Conservation (phyloP, 306 rosid species). For the Dalbergia cochinchinensis region DNA sequence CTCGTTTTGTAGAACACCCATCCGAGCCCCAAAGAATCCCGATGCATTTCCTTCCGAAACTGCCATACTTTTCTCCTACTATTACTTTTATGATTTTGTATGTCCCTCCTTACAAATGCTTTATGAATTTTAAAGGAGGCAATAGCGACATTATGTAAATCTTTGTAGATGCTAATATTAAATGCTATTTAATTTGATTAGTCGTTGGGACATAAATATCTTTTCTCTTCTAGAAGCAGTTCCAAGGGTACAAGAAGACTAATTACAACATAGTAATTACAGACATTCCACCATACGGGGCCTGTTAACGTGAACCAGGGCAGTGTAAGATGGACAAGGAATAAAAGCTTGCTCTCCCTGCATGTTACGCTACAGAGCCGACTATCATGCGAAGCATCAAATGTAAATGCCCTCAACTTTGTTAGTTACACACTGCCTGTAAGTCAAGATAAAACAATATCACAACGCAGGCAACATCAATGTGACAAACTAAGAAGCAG, state of each 20-base stretch:
- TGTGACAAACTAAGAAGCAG: slow-evolving; percentile 31
- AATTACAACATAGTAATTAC: slow-evolving; percentile 49
- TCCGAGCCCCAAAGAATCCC: neutral
- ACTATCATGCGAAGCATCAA: slow-evolving; percentile 43
- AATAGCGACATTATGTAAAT: neutral
- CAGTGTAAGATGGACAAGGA: slow-evolving; percentile 41
- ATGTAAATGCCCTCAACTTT: slow-evolving; percentile 41
- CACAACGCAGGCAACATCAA: slow-evolving; percentile 26
- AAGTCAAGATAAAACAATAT: slow-evolving; percentile 45
- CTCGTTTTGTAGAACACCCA: neutral
- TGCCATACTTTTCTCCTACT: neutral
- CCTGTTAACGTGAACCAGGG: slow-evolving; percentile 41
- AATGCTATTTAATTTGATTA: slow-evolving; percentile 33
- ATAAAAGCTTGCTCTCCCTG: slow-evolving; percentile 40
- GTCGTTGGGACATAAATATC: slow-evolving; percentile 27
- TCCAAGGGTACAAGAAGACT: slow-evolving; percentile 38
- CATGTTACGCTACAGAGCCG: slow-evolving; percentile 43
- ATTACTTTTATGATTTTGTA: neutral
- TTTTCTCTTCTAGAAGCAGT: slow-evolving; percentile 27
- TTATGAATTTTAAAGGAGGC: slow-evolving; percentile 3
- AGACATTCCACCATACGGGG: slow-evolving; percentile 41
- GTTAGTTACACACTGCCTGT: slow-evolving; percentile 75
- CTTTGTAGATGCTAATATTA: slow-evolving; percentile 16
- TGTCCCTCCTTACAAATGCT: slow-evolving; percentile 12
- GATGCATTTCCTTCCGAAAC: neutral